Evolutionary conservation across 1,139 yeast genomes (phyloP), one percentile per base, ranked within the genome.

Genomic region (Zygotorulaspora mrakii): DNA sequence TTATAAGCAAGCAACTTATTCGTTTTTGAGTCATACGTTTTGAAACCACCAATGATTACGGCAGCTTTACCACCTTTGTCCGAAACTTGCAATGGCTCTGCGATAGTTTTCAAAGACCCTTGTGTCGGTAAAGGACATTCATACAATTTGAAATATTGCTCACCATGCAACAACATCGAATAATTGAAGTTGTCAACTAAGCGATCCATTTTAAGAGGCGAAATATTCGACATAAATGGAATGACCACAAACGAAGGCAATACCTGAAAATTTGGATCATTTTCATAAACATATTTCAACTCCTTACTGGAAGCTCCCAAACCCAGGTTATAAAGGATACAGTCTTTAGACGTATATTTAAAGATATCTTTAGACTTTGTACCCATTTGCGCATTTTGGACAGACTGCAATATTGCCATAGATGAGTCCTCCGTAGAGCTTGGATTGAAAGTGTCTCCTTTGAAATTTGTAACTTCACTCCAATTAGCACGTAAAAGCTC

Each of bases 1-100:
- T 87, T 88, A 59, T 82, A 74, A 66, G 87, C 84, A 30, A 88
- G 52, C 31, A 74, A 66, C 54, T 83, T 85, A 18, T 87, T 86
- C 27, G 87, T 74, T n/a, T 68, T 69, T 45, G 70, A 73, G 63
- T 87, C 94, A 53, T 70, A 70, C 3, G 95, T 78, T 53, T 77
- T 74, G 47, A 81, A 77, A 8, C 89, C 95, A 44, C 79, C 80
- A 45, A 83, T 82, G 47, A 86, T 79, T 47, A 88, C 71, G 24
- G 91, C 89, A 57, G 91, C 94, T 60, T 85, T 84, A 43, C 87
- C 87, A 46, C 91, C 91, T 74, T 91, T 91, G 69, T 87, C 94
- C 22, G 83, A 66, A 16, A 86, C 77, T 27, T 84, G 85, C 43
- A 89, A 69, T 34, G 95, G 89, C 47, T 64, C 68, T 47, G 77